phyloP scores from a whole-genome alignment of 352 stramenopile genomes.

The Pythium periplocum region DNA sequence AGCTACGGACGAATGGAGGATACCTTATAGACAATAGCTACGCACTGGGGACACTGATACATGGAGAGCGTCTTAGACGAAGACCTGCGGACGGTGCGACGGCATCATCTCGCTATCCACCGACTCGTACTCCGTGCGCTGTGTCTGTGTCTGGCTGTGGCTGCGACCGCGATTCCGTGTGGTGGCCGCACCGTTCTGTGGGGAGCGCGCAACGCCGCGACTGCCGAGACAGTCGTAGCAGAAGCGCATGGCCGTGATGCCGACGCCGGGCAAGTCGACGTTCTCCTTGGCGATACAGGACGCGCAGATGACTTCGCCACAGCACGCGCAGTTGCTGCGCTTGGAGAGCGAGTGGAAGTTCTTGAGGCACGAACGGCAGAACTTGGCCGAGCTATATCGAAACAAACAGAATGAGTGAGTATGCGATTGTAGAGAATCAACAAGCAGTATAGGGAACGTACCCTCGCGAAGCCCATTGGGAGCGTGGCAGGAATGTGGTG shows the following conservation, averaged over 20 bases:
- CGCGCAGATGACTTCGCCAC: conserved; percentile 45
- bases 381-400: conserved; percentile 11
- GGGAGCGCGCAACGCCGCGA: too few relatives aligned
- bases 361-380: conserved; percentile 29
- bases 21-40: too few relatives aligned
- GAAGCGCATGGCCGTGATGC: conserved; percentile 8
- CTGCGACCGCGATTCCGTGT: too few relatives aligned
- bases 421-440: neutral
- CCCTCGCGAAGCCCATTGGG: conserved; percentile 31
- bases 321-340: conserved; percentile 45
- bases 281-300: conserved; percentile 29
- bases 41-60: too few relatives aligned
- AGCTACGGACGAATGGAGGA: too few relatives aligned
- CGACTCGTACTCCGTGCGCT: too few relatives aligned
- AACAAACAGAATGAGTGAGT: neutral
- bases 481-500: conserved; percentile 39
- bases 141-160: too few relatives aligned
- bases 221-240: conserved; percentile 3
- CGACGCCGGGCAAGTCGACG: conserved; percentile 27
- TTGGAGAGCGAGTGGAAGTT: conserved; percentile 32
- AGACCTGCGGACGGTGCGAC: too few relatives aligned
- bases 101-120: too few relatives aligned
- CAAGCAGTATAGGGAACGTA: conserved; percentile 2
- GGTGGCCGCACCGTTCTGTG: too few relatives aligned
- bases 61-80: too few relatives aligned